Evolutionary conservation across 768 basidiomycete genomes (phyloP).

Genomic region (Polyporus arcularius): DNA sequence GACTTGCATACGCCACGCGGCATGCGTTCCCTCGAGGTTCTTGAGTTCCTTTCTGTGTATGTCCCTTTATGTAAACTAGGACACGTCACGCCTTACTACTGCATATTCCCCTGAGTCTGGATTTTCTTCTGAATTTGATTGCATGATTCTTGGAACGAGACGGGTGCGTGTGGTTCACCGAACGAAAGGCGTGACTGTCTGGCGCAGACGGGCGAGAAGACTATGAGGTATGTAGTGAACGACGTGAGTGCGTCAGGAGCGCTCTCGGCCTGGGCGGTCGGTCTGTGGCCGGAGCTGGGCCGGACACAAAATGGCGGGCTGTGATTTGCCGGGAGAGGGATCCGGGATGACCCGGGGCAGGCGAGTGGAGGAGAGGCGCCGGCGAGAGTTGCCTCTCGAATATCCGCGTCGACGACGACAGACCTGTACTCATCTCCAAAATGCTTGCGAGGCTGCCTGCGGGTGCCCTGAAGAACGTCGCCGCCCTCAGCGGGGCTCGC

Average conservation of each 20-base stretch:
- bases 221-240: too few relatives aligned
- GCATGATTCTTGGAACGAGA: background rate
- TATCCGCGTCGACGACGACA: constrained; percentile 36
- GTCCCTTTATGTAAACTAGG: too few relatives aligned
- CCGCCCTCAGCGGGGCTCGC: constrained; percentile 47
- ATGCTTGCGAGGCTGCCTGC: constrained; percentile 84
- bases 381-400: constrained; percentile 37
- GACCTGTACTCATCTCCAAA: constrained; percentile 42
- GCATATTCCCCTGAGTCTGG: too few relatives aligned
- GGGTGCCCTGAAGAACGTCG: constrained; percentile 65
- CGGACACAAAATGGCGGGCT: constrained; percentile 14
- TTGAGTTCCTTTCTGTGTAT: too few relatives aligned
- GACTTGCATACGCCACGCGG: too few relatives aligned
- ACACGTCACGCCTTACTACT: too few relatives aligned
- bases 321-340: constrained; percentile 23
- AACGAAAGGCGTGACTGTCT: too few relatives aligned
- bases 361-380: constrained; percentile 35
- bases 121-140: background rate
- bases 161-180: too few relatives aligned
- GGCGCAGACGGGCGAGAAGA: too few relatives aligned
- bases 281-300: background rate
- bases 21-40: too few relatives aligned
- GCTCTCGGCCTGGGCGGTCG: background rate
- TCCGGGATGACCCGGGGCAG: constrained; percentile 28
- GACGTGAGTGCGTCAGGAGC: background rate